Base-by-base conservation (phyloP, 2,329 filamentous ascomycete genomes). In the Ceratocystis ficicola region DNA sequence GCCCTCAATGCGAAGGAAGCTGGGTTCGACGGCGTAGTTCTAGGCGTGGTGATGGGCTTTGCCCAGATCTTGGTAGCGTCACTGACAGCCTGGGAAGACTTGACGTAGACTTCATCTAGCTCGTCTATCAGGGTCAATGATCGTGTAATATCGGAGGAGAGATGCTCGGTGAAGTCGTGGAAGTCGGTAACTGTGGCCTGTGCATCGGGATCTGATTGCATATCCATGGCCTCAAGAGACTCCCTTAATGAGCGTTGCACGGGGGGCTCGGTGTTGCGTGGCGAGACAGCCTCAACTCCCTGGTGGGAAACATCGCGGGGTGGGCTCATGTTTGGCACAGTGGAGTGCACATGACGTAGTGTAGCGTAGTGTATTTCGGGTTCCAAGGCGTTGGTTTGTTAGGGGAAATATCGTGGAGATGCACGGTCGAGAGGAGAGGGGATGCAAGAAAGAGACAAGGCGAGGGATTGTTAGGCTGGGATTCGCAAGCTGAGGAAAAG, bases 101-200 rank as follows among this genome's bases (percentile, higher is more conserved):
- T 76, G n/a, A 75, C 73, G 70, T 87, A 85, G 17, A 74, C 77
- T 69, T 80, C 73, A 73, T 87, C 85, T 64, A 88, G 83, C 69
- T 86, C 81, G 64, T 82, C 81, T 68, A 88, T 85, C 46, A 87
- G 77, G 3, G 83, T 86, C 57, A 88, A 76, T 28, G 85, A 87
- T 66, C 86, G 83, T 68, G 81, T 77, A 71, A 88, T 81, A 72
- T 88, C 86, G 63, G 84, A 83, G 10, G 85, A 84, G 0, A 88
- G 80, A 73, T 87, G 86, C 73, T 88, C 86, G 70, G 84, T 86
- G 69, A 85, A 85, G 72, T 87, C 85, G 73, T 87, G 81, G 72
- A 86, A 87, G 73, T 87, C 85, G 68, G 83, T 86, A 20, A 87
- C 81, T n/a, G 84, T 86, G 5, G 85, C 84, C 70, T 87, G 84